Evolutionary conservation across 1,284 basidiomycete species (phyloP).

Genomic region (Boletus chippewaensis): DNA sequence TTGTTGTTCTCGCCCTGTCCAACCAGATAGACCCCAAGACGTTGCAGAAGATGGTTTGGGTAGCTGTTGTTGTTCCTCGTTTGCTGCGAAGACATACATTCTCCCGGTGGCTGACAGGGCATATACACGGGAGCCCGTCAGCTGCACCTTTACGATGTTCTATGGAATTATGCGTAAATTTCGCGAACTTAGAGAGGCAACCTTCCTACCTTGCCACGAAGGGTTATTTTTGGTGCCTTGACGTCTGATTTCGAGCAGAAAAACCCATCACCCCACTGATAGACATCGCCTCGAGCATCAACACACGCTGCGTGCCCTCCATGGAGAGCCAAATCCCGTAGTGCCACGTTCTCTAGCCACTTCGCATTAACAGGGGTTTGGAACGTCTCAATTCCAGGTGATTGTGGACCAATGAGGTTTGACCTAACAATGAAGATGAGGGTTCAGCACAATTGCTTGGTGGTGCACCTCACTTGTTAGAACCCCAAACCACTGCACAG

Average conservation of each 20-base stretch:
- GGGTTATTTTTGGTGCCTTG: constrained; percentile 34
- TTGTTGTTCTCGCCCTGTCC: constrained; percentile 53
- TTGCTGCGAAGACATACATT: constrained; percentile 63
- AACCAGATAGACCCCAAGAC: constrained; percentile 50
- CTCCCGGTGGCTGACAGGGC: constrained; percentile 69
- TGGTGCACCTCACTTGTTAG: constrained; percentile 42
- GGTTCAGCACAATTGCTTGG: neutral
- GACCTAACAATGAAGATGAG: constrained; percentile 32
- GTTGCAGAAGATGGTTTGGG: constrained; percentile 35
- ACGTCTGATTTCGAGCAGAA: constrained; percentile 33
- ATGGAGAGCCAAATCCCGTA: constrained; percentile 73
- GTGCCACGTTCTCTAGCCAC: constrained; percentile 59
- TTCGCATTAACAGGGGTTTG: constrained; percentile 44
- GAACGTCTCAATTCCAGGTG: constrained; percentile 34
- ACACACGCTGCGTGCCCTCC: constrained; percentile 74
- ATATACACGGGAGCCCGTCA: constrained; percentile 56
- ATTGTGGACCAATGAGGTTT: constrained; percentile 39
- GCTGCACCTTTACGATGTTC: constrained; percentile 62
- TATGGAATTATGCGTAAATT: constrained; percentile 26
- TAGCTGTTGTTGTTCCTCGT: constrained; percentile 41
- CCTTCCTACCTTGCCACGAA: constrained; percentile 64
- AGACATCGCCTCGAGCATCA: constrained; percentile 83
- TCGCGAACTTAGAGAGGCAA: neutral
- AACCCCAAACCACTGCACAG: constrained; percentile 48
- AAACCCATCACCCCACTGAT: constrained; percentile 80